Conservation (phyloP, 208 protist genomes). For the Crithidia acanthocephali region DNA sequence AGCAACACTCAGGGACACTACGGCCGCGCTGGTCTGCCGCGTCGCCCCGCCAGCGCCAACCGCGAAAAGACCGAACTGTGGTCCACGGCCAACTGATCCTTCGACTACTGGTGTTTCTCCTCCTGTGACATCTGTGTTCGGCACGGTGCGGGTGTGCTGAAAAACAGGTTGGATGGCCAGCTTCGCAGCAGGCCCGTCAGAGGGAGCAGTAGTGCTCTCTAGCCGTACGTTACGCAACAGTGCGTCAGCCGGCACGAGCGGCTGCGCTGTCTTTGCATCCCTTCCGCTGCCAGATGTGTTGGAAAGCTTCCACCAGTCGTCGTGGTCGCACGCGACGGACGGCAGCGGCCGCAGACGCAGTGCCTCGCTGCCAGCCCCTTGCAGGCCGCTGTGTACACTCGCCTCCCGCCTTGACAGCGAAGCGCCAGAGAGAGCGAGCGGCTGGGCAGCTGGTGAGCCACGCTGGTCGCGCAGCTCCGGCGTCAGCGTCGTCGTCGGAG, state of each 20-base stretch:
- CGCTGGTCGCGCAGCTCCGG: neutral
- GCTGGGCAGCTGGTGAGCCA: neutral
- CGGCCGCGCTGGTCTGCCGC: neutral
- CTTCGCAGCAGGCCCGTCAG: neutral
- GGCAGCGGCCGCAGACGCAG: constrained; percentile 20
- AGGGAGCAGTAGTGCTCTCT: neutral
- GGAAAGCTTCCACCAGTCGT: constrained; percentile 2
- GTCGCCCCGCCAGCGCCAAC: neutral
- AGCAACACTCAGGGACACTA: constrained; percentile 17
- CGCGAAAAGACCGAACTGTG: neutral
- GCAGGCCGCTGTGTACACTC: neutral
- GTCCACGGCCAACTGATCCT: neutral
- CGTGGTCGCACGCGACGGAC: neutral
- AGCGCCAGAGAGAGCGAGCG: neutral
- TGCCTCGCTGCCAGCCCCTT: neutral
- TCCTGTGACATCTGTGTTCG: constrained; percentile 10
- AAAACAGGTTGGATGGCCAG: constrained; percentile 26
- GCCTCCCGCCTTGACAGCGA: neutral
- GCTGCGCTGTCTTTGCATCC: neutral
- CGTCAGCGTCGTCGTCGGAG: neutral
- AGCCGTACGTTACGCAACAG: constrained; percentile 23
- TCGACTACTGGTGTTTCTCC: neutral
- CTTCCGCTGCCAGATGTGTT: neutral
- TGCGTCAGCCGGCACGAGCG: constrained; percentile 27
- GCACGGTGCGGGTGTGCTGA: constrained; percentile 6